phyloP scores from a whole-genome alignment of 768 basidiomycete species.

The Megacollybia marginata region DNA sequence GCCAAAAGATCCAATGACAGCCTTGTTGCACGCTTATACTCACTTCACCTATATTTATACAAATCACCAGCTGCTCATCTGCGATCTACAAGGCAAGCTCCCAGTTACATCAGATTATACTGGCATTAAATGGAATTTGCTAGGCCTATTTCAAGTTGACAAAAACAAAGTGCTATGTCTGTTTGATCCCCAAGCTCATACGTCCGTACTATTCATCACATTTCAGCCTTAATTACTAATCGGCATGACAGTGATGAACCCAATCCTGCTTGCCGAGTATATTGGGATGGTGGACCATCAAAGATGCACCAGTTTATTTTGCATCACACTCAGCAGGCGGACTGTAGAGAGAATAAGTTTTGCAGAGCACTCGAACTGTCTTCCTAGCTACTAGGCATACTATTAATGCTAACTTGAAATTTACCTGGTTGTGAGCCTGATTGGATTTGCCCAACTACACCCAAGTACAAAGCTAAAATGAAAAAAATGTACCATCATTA shows the following conservation, averaged over 20 bases:
- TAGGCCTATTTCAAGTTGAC: slow-evolving; percentile 5
- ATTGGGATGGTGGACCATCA: slow-evolving; percentile 4
- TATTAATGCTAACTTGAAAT: no score
- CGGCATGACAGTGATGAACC: background rate
- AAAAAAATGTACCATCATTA: no score
- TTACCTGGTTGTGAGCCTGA: no score
- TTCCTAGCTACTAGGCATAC: no score
- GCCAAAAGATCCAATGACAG: slow-evolving; percentile 12
- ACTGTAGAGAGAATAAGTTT: no score
- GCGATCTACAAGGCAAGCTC: slow-evolving; percentile 20
- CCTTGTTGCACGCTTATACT: slow-evolving; percentile 20
- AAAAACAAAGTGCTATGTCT: background rate
- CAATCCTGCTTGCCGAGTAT: background rate
- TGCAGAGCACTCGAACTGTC: no score
- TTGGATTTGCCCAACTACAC: no score
- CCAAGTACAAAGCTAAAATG: no score
- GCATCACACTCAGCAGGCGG: background rate
- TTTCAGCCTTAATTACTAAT: no score
- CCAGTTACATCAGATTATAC: background rate
- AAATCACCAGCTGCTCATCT: slow-evolving; percentile 12
- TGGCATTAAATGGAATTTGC: slow-evolving; percentile 4
- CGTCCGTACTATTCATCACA: background rate
- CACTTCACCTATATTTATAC: slow-evolving; percentile 20
- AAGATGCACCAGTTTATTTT: slow-evolving; percentile 1
- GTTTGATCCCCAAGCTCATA: slow-evolving; percentile 7